phyloP scores from a whole-genome alignment of 2,329 filamentous ascomycete genomes.

The Emergomyces pasteurianus region DNA sequence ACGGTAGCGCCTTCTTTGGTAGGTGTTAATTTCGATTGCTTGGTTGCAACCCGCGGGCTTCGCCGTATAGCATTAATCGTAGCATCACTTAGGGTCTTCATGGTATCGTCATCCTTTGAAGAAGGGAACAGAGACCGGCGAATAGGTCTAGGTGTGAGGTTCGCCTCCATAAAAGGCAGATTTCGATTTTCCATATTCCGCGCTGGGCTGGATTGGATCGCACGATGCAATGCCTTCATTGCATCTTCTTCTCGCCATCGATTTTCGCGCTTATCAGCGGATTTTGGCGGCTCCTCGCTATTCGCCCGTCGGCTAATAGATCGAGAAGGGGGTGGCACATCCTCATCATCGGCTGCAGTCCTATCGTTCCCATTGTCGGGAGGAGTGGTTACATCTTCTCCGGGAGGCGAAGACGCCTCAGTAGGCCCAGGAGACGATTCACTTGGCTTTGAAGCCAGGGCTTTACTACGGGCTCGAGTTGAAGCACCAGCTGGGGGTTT shows the following conservation, averaged over 20 bases:
- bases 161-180: conserved; percentile 34
- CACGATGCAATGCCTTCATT: conserved; percentile 38
- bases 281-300: conserved; percentile 35
- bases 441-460: conserved; percentile 18
- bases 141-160: conserved; percentile 44
- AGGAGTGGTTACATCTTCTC: conserved; percentile 25
- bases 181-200: conserved; percentile 37
- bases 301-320: conserved; percentile 35
- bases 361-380: conserved; percentile 25
- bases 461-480: conserved; percentile 5
- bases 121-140: conserved; percentile 34
- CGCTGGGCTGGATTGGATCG: conserved; percentile 51
- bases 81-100: conserved; percentile 27
- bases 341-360: conserved; percentile 16
- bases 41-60: conserved; percentile 26
- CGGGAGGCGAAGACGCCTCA: conserved; percentile 26
- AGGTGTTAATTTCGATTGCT: conserved; percentile 28
- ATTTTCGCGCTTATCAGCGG: conserved; percentile 20
- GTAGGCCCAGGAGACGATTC: conserved; percentile 30
- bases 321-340: conserved; percentile 20
- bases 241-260: conserved; percentile 29
- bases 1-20: conserved; percentile 49
- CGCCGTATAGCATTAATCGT: conserved; percentile 39
- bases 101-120: conserved; percentile 23
- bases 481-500: conserved; percentile 18